Evolutionary conservation across 208 protist species (phyloP).

Genomic region (Ichthyophonus hoferi): DNA sequence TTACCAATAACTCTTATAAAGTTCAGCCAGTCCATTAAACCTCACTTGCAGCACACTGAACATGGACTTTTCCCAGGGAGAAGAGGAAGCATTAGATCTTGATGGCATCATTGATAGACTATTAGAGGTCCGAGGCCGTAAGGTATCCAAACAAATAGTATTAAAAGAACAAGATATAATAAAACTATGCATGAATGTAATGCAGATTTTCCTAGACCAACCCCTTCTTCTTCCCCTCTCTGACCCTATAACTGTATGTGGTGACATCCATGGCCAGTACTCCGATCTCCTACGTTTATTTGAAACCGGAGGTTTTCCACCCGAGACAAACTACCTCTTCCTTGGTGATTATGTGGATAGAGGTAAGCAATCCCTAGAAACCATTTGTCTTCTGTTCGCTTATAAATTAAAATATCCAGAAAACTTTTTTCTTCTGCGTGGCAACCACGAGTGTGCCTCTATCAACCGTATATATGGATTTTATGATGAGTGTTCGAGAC

Average conservation of each 20-base stretch:
- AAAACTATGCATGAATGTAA: constrained; percentile 55
- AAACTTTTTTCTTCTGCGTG: constrained; percentile 95
- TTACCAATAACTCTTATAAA: no score
- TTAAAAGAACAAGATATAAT: constrained; percentile 66
- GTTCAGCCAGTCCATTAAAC: no score
- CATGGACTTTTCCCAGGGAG: no score
- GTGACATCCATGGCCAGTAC: constrained; percentile 99
- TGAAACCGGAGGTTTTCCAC: constrained; percentile 96
- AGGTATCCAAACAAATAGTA: no score
- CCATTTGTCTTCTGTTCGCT: constrained; percentile 80
- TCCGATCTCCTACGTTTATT: constrained; percentile 98
- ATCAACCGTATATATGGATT: constrained; percentile 90
- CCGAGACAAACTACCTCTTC: constrained; percentile 98
- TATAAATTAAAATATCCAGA: constrained; percentile 93
- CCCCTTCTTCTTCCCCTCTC: constrained; percentile 73
- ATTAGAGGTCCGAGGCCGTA: constrained; percentile 56
- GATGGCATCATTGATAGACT: no score
- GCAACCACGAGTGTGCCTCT: constrained; percentile 81
- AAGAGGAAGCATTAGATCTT: no score
- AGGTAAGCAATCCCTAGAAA: constrained; percentile 89
- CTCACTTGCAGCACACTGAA: no score
- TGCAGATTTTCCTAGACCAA: constrained; percentile 72
- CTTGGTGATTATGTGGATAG: constrained; percentile 99
- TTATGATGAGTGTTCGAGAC: constrained; percentile 90
- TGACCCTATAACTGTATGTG: constrained; percentile 72